Percentiles rank a stretch among this genome's conserved stretches.
These are phyloP conservation scores for Pichia terricola DNA, from an alignment of 1,139 yeast genomes.

Conservation along the genomic window DNA sequence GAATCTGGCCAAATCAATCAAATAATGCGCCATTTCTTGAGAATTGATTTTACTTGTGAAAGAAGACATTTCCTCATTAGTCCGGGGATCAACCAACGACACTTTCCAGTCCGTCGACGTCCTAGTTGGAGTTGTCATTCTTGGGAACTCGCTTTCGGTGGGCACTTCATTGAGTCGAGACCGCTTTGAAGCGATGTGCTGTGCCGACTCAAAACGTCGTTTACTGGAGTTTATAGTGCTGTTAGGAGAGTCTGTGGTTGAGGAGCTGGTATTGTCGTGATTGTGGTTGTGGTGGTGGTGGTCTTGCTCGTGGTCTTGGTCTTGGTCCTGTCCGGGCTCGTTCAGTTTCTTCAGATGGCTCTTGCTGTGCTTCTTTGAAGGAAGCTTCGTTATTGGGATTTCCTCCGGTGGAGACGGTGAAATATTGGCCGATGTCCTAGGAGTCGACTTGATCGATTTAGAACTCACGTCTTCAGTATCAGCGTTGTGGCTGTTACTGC, in stretches of 20 bases:
- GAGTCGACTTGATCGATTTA: background rate
- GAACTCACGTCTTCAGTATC: background rate
- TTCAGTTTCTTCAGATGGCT: background rate
- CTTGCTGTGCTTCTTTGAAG: background rate
- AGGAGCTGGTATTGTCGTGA: background rate
- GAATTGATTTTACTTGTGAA: slow-evolving; percentile 40
- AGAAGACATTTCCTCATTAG: slow-evolving; percentile 22
- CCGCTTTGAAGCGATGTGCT: background rate
- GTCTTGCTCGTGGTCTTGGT: background rate
- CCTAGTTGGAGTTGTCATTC: slow-evolving; percentile 17
- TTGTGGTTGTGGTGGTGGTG: background rate
- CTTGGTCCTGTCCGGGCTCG: background rate
- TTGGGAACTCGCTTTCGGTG: slow-evolving; percentile 1
- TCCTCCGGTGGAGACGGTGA: background rate
- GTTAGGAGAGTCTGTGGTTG: background rate
- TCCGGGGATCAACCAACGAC: slow-evolving; percentile 21
- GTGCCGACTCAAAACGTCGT: background rate
- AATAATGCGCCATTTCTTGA: slow-evolving; percentile 44
- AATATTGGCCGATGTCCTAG: background rate
- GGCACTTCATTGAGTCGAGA: background rate
- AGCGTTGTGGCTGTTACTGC: background rate
- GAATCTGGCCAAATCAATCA: slow-evolving; percentile 53
- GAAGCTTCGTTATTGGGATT: background rate
- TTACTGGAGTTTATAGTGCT: background rate
- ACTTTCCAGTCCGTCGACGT: slow-evolving; percentile 23